phyloP scores from a whole-genome alignment of 768 basidiomycete genomes.

The Leccinum fibrillosum region DNA sequence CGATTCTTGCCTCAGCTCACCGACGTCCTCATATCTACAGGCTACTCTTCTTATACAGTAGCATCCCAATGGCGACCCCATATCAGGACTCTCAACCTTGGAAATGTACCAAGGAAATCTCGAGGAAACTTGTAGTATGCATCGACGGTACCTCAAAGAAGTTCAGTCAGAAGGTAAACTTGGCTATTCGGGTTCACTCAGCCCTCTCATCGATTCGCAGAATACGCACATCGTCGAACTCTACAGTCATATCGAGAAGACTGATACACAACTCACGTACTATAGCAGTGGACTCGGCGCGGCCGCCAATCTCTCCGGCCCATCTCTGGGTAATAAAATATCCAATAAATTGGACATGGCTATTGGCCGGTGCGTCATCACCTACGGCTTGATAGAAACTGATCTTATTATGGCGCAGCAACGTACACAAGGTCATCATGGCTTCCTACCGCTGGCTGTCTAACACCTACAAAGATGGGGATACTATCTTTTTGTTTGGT shows the following conservation, averaged over 20 bases:
- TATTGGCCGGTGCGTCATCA: conserved; percentile 32
- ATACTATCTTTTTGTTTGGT: conserved; percentile 43
- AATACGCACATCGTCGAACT: conserved; percentile 42
- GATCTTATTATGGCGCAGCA: conserved; percentile 23
- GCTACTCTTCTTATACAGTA: too few relatives aligned
- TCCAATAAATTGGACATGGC: conserved; percentile 31
- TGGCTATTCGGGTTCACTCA: background rate
- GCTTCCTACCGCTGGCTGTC: conserved; percentile 40
- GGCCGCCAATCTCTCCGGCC: conserved; percentile 24
- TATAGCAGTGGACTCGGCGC: conserved; percentile 43
- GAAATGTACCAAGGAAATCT: background rate
- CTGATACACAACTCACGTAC: conserved; percentile 34
- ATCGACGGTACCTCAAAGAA: conserved; percentile 41
- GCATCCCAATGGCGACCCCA: too few relatives aligned
- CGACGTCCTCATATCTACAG: too few relatives aligned
- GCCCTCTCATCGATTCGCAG: conserved; percentile 6
- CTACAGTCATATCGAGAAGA: conserved; percentile 33
- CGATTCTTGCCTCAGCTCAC: too few relatives aligned
- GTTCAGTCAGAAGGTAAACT: conserved; percentile 30
- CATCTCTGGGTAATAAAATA: conserved; percentile 19
- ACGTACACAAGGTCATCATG: conserved; percentile 33
- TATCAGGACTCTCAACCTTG: too few relatives aligned
- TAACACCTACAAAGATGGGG: conserved; percentile 35
- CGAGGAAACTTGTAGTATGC: conserved; percentile 30
- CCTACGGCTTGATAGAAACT: background rate